These are phyloP conservation scores for Phytophthora chlamydospora DNA, from an alignment of 352 stramenopile species.

Conservation along the genomic window DNA sequence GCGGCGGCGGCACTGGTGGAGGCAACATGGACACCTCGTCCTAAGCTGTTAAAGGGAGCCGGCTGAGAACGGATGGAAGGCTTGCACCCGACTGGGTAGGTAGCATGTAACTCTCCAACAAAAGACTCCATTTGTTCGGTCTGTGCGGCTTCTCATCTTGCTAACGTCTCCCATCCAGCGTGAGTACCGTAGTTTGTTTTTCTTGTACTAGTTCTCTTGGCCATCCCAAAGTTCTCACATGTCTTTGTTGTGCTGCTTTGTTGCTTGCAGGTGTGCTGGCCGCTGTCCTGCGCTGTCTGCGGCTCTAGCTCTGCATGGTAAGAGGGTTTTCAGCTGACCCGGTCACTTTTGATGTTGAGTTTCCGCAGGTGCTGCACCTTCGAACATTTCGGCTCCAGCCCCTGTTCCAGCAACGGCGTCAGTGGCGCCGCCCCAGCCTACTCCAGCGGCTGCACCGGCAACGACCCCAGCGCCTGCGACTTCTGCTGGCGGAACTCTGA, in stretches of 20 bases:
- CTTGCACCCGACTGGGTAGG: conserved; percentile 39
- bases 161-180: conserved; percentile 21
- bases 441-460: conserved; percentile 16
- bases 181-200: conserved; percentile 25
- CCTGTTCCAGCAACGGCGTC: conserved; percentile 5
- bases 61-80: conserved; percentile 24
- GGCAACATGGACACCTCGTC: conserved; percentile 56
- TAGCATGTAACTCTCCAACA: conserved; percentile 47
- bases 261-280: conserved; percentile 29
- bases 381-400: conserved; percentile 9
- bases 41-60: conserved; percentile 31
- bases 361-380: conserved; percentile 9
- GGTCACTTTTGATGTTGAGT: conserved; percentile 2
- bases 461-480: conserved; percentile 16
- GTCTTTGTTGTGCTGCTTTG: conserved; percentile 18
- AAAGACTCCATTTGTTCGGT: conserved; percentile 38
- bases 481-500: conserved; percentile 50
- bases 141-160: conserved; percentile 17
- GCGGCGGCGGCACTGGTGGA: conserved; percentile 40
- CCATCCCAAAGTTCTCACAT: conserved; percentile 20
- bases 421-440: conserved; percentile 2
- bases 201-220: neutral
- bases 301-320: neutral
- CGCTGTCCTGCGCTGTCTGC: conserved; percentile 15
- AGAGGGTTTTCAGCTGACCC: neutral